These are phyloP conservation scores for Cichorium intybus DNA, from an alignment of 140 eudicot genomes.

Conservation along the genomic window DNA sequence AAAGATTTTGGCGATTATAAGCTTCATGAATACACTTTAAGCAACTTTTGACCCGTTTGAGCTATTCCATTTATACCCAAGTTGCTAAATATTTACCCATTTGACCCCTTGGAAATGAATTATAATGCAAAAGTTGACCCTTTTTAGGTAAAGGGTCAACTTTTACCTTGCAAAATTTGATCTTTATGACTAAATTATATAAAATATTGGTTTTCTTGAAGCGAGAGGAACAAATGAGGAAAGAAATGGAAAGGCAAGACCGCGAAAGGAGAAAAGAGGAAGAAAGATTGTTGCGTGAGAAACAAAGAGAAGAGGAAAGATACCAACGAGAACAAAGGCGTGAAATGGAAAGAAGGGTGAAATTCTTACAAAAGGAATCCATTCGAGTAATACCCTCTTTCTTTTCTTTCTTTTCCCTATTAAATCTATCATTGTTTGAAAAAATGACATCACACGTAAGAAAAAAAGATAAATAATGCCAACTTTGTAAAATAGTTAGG, in stretches of 20 bases:
- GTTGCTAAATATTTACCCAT: too few relatives aligned
- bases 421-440: too few relatives aligned
- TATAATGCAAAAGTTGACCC: neutral
- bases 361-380: conserved; percentile 78
- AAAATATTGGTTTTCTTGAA: conserved; percentile 1
- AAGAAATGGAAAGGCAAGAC: conserved; percentile 95
- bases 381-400: conserved; percentile 43
- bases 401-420: too few relatives aligned
- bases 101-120: neutral
- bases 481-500: too few relatives aligned
- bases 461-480: too few relatives aligned
- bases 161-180: neutral
- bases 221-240: conserved; percentile 92
- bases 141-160: neutral
- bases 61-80: too few relatives aligned
- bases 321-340: conserved; percentile 89
- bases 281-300: conserved; percentile 89
- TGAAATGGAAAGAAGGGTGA: conserved; percentile 89
- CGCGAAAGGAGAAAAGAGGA: conserved; percentile 90
- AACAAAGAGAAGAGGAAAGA: conserved; percentile 92
- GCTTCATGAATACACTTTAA: neutral
- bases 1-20: neutral
- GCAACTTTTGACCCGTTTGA: neutral
- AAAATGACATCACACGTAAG: too few relatives aligned
- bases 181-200: neutral